phyloP scores from a whole-genome alignment of 2,329 filamentous ascomycete genomes.

The Hypocrella siamensis region DNA sequence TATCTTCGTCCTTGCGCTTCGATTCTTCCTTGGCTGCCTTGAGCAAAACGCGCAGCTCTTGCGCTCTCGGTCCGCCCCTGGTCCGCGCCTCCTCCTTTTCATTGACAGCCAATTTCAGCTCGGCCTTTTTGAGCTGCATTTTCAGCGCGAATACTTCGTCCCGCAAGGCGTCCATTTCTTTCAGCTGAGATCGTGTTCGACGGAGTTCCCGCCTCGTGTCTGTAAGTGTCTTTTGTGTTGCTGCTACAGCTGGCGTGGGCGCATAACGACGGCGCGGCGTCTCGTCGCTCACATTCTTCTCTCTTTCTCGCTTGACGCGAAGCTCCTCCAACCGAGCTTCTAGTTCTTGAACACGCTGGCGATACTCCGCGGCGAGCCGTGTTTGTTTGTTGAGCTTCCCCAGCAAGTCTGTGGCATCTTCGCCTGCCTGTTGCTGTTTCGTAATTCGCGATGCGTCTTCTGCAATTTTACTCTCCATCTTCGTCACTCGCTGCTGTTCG shows the following conservation, averaged over 20 bases:
- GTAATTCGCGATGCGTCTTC: constrained; percentile 43
- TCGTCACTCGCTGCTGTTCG: constrained; percentile 48
- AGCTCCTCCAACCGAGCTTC: constrained; percentile 31
- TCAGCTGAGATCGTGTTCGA: constrained; percentile 35
- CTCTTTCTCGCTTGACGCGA: constrained; percentile 18
- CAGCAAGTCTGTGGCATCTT: constrained; percentile 30
- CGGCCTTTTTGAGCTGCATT: constrained; percentile 30
- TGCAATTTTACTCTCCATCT: constrained; percentile 47
- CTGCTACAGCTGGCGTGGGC: constrained; percentile 23
- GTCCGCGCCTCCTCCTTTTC: constrained; percentile 21
- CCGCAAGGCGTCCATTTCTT: constrained; percentile 33
- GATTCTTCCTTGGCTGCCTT: constrained; percentile 27
- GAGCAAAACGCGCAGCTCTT: constrained; percentile 25
- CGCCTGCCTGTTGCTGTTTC: constrained; percentile 17
- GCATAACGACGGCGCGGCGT: constrained; percentile 19
- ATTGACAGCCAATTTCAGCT: constrained; percentile 10
- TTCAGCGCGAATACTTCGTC: constrained; percentile 38
- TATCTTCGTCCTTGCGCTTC: constrained; percentile 30
- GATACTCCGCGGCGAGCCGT: constrained; percentile 40
- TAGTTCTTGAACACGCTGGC: constrained; percentile 42
- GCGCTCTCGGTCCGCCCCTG: constrained; percentile 17
- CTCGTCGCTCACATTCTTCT: constrained; percentile 15
- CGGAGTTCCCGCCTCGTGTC: constrained; percentile 39
- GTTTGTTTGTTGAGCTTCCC: constrained; percentile 43
- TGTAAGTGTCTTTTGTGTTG: constrained; percentile 32